Conservation (phyloP, 1,284 basidiomycete species). For the Sporisorium sorghi region DNA sequence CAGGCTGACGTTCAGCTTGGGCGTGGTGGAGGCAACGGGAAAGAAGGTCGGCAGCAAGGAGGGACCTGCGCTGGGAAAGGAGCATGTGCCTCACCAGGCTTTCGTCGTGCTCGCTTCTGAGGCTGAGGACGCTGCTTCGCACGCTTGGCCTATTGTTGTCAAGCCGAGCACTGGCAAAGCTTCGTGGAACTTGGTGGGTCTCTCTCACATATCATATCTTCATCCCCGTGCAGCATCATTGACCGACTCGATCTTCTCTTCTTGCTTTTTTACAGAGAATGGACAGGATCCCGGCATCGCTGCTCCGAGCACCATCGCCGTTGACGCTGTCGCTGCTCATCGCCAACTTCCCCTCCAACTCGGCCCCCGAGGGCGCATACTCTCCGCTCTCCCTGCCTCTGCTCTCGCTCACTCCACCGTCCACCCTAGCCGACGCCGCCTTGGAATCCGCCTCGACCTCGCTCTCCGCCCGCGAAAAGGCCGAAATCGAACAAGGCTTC, state of each 20-base stretch:
- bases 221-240: too few relatives aligned
- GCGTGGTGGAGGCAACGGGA: conserved; percentile 24
- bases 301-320: conserved; percentile 23
- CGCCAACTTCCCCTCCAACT: conserved; percentile 45
- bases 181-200: conserved; percentile 52
- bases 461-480: conserved; percentile 28
- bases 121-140: conserved; percentile 9
- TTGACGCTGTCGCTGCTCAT: conserved; percentile 48
- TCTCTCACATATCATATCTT: too few relatives aligned
- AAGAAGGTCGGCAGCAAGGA: conserved; percentile 31
- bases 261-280: conserved; percentile 20
- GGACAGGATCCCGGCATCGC: conserved; percentile 42
- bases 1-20: conserved; percentile 43
- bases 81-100: conserved; percentile 52
- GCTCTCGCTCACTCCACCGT: conserved; percentile 30
- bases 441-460: conserved; percentile 11
- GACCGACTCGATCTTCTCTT: neutral
- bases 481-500: conserved; percentile 47
- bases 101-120: conserved; percentile 45
- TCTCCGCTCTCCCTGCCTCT: conserved; percentile 35
- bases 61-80: conserved; percentile 29
- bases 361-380: conserved; percentile 31
- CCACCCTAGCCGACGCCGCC: conserved; percentile 21
- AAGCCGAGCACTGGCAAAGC: conserved; percentile 52
- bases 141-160: conserved; percentile 44